Evolutionary conservation across 495 filamentous ascomycete species (phyloP).

Genomic region (Penicillium arizonense): DNA sequence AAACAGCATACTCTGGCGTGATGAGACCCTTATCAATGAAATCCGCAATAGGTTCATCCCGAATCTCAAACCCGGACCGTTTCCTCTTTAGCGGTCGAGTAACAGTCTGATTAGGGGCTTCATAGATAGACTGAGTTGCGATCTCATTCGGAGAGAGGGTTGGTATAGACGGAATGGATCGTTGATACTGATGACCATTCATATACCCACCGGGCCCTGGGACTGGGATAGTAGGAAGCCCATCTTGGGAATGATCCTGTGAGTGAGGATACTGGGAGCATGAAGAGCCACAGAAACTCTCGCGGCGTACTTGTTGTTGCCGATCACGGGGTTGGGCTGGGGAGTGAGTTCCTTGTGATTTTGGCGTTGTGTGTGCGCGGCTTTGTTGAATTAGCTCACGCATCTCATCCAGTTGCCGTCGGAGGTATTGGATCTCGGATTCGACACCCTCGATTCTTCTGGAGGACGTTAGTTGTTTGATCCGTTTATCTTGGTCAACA

Average conservation of each 20-base stretch:
- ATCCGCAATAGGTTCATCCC: slow-evolving; percentile 32
- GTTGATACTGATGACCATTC: slow-evolving; percentile 4
- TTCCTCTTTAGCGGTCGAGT: slow-evolving; percentile 19
- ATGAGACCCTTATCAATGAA: slow-evolving; percentile 39
- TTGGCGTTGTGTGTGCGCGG: background rate
- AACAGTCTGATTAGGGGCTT: background rate
- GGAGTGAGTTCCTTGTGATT: slow-evolving; percentile 1
- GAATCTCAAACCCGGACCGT: slow-evolving; percentile 37
- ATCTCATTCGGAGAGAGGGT: slow-evolving; percentile 14
- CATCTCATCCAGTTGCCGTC: slow-evolving; percentile 30
- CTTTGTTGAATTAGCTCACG: slow-evolving; percentile 18
- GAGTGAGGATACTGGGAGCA: slow-evolving; percentile 3
- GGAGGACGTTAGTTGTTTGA: background rate
- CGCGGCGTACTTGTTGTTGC: background rate
- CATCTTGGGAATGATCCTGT: background rate
- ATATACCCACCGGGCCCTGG: background rate
- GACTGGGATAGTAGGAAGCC: background rate
- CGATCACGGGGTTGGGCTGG: slow-evolving; percentile 5
- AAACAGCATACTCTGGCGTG: slow-evolving; percentile 29
- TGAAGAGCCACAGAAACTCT: slow-evolving; percentile 10
- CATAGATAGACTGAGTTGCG: slow-evolving; percentile 4
- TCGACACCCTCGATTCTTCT: slow-evolving; percentile 36
- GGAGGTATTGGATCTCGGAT: slow-evolving; percentile 28
- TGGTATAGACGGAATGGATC: slow-evolving; percentile 6
- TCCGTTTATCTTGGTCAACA: background rate